phyloP scores from a whole-genome alignment of 345 rosid species.

The Arabidopsis arenosa region DNA sequence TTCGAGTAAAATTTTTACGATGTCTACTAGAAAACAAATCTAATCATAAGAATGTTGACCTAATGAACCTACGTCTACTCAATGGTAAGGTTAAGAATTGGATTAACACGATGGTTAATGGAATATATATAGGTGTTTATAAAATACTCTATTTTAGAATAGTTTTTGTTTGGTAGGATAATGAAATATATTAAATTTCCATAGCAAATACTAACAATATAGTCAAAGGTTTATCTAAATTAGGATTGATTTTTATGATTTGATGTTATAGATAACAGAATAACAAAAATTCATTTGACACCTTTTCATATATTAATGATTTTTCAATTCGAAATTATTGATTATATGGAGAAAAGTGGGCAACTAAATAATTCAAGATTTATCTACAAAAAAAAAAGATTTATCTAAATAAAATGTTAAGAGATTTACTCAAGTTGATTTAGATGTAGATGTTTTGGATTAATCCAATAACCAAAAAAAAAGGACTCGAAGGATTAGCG shows the following conservation, averaged over 20 bases:
- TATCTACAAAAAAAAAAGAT: too few species aligned
- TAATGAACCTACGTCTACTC: conserved; percentile 37
- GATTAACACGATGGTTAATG: conserved; percentile 19
- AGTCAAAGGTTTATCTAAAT: background rate
- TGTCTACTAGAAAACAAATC: conserved; percentile 31
- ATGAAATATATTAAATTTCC: conserved; percentile 12
- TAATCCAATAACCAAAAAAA: background rate
- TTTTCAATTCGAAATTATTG: background rate
- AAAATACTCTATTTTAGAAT: background rate
- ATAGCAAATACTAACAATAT: background rate
- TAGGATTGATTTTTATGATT: background rate
- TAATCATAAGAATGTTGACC: conserved; percentile 37
- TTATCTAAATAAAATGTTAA: too few species aligned
- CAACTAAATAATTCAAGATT: too few species aligned
- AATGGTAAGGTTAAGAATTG: conserved; percentile 17
- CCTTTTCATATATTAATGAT: background rate
- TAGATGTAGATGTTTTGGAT: background rate
- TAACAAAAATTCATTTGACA: background rate
- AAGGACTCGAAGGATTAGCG: too few species aligned
- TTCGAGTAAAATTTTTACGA: background rate
- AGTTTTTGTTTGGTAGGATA: conserved; percentile 24
- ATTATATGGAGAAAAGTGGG: background rate
- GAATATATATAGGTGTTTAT: background rate
- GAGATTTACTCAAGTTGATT: too few species aligned
- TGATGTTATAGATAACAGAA: conserved; percentile 8